Base-by-base conservation (phyloP, 2,329 filamentous ascomycete species). In the Fusarium palustre region DNA sequence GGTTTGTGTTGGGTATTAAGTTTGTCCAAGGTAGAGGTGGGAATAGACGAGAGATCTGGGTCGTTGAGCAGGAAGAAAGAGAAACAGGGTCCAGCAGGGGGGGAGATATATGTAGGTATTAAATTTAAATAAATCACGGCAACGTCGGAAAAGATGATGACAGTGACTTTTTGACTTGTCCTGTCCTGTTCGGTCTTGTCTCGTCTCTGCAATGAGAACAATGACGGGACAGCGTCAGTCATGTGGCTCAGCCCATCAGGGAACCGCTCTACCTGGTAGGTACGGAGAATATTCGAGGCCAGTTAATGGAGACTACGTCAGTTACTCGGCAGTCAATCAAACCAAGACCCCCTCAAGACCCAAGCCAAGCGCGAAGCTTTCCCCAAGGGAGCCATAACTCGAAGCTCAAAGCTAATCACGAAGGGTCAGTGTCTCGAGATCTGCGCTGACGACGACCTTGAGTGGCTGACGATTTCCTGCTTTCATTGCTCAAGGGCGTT, bases 371-470 rank as follows among this genome's bases (percentile, higher is more conserved):
- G 47, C 54, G 64, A 68, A 70, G 55, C 67, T 59, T 70, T 70
- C 67, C 67, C 43, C 16, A 39, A 34, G 25, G n/a, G 39, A 57
- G 54, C n/a, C 36, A 39, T 39, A 30, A 22, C 18, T 15, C 33
- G 30, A 12, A 16, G 6, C 20, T 12, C 30, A 33, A 59, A 36
- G 18, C 63, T 64, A 70, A 70, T 59, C 58, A 70, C 31, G 24
- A 20, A 38, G 38, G 20, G 20, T 54, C 36, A 33, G 28, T 38
- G 66, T 38, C 43, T 62, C 18, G n/a, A 39, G 57, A 57, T 66
- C 57, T 53, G 49, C 66, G 41, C 53, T 69, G 66, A 70, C 67
- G 63, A 69, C 67, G 42, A 55, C 53, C n/a, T 39, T 68, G 66
- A 69, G 64, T 70, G 66, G 66, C 53, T 69, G 38, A 43, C 55